Evolutionary conservation across 352 stramenopile genomes (phyloP).

Genomic region (Peronospora destructor): DNA sequence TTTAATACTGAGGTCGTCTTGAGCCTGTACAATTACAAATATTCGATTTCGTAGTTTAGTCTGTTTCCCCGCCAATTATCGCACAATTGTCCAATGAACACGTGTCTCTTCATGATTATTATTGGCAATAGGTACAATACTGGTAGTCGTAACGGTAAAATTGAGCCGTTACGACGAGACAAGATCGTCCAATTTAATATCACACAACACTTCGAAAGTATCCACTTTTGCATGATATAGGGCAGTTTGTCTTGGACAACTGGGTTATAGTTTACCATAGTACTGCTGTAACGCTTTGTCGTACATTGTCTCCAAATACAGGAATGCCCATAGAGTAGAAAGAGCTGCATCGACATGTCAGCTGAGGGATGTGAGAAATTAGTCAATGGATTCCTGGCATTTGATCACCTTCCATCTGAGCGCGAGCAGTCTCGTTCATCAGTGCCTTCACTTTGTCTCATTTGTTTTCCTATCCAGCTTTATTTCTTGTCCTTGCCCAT

Average conservation of each 20-base stretch:
- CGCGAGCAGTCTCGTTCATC: too few species aligned
- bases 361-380: conserved; percentile 3
- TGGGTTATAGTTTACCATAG: background rate
- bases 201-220: too few species aligned
- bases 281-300: background rate
- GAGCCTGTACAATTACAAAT: background rate
- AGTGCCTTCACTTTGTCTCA: background rate
- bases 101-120: too few species aligned
- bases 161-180: too few species aligned
- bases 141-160: too few species aligned
- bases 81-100: background rate
- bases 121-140: too few species aligned
- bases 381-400: conserved; percentile 7
- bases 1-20: conserved; percentile 10
- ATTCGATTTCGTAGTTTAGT: conserved; percentile 6
- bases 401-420: background rate
- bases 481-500: conserved; percentile 26
- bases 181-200: too few species aligned
- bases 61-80: background rate
- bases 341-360: conserved; percentile 19
- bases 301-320: background rate
- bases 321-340: conserved; percentile 24
- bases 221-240: too few species aligned
- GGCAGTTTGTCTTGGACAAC: too few species aligned
- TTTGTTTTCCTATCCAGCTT: background rate